Conservation (phyloP, 805 yeast species). For the Cyberlindnera petersonii region DNA sequence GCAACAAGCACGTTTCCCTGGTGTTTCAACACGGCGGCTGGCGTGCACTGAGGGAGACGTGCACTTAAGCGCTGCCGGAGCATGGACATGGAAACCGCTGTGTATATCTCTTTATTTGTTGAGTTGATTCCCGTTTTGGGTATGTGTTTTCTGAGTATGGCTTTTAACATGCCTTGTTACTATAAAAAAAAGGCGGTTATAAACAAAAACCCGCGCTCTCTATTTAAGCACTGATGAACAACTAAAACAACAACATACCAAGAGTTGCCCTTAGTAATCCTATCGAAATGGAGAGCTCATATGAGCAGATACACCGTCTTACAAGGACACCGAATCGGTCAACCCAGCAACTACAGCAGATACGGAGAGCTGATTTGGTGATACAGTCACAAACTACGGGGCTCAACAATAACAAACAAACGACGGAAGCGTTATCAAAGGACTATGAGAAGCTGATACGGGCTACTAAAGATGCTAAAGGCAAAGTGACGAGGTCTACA, state of each 20-base stretch:
- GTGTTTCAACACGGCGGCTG: slow-evolving; percentile 8
- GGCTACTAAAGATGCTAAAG: slow-evolving; percentile 3
- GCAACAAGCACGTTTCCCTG: slow-evolving; percentile 9
- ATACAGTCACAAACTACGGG: slow-evolving; percentile 21
- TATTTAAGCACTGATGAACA: not conserved
- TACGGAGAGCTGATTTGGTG: slow-evolving; percentile 21
- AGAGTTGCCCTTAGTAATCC: not conserved
- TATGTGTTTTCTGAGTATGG: not conserved
- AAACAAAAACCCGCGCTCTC: no score
- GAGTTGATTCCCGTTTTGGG: not conserved
- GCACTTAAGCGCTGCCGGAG: slow-evolving; percentile 5
- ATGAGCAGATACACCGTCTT: slow-evolving; percentile 8
- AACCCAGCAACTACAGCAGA: slow-evolving; percentile 20
- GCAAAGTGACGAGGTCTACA: slow-evolving; percentile 1
- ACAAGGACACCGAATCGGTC: slow-evolving; percentile 13
- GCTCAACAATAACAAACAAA: slow-evolving; percentile 12
- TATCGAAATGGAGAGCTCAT: slow-evolving; percentile 1
- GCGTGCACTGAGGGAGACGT: slow-evolving; percentile 5
- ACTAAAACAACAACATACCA: not conserved
- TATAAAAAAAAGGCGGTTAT: no score
- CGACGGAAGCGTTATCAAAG: slow-evolving; percentile 5
- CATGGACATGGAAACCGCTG: slow-evolving; percentile 1
- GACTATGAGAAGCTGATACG: slow-evolving; percentile 12
- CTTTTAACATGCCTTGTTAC: no score
- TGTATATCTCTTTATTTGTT: not conserved